Evolutionary conservation across 345 rosid species (phyloP).

Genomic region (Cochlearia excelsa): DNA sequence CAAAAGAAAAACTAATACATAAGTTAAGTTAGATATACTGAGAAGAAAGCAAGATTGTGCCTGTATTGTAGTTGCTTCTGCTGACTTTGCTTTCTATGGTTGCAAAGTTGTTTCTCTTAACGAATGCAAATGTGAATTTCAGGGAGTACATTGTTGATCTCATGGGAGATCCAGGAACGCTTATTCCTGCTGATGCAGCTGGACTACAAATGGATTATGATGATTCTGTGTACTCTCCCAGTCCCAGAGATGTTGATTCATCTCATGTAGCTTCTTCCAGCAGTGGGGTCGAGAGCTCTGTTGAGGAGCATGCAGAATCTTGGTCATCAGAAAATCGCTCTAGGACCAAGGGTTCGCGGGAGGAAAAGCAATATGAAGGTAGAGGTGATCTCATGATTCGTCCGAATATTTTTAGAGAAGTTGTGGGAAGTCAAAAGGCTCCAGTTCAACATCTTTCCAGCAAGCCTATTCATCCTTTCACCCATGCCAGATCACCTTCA

Average conservation of each 20-base stretch:
- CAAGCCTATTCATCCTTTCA: constrained; percentile 51
- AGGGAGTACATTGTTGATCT: constrained; percentile 98
- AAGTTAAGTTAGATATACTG: neutral
- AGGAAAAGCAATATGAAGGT: constrained; percentile 40
- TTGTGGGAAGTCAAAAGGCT: constrained; percentile 17
- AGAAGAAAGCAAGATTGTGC: constrained; percentile 1
- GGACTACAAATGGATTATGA: constrained; percentile 61
- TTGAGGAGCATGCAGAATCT: constrained; percentile 51
- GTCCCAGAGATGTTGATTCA: constrained; percentile 54
- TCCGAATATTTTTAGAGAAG: constrained; percentile 25
- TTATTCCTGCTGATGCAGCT: constrained; percentile 84
- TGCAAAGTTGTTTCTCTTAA: too few species aligned
- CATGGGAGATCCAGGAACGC: constrained; percentile 95
- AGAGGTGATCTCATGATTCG: constrained; percentile 36
- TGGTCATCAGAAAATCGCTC: constrained; percentile 48
- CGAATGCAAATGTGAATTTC: constrained; percentile 16
- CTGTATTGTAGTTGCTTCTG: too few species aligned
- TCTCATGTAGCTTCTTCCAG: constrained; percentile 60
- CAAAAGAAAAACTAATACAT: constrained; percentile 13
- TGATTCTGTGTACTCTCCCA: constrained; percentile 52
- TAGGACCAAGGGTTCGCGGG: constrained; percentile 33
- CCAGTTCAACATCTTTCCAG: constrained; percentile 41
- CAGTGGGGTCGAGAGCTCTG: constrained; percentile 56
- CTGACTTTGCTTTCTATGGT: too few species aligned
- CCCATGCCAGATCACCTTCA: constrained; percentile 80